Evolutionary conservation across 1,139 yeast species (phyloP).

Genomic region (Schizosaccharomyces versatilis): DNA sequence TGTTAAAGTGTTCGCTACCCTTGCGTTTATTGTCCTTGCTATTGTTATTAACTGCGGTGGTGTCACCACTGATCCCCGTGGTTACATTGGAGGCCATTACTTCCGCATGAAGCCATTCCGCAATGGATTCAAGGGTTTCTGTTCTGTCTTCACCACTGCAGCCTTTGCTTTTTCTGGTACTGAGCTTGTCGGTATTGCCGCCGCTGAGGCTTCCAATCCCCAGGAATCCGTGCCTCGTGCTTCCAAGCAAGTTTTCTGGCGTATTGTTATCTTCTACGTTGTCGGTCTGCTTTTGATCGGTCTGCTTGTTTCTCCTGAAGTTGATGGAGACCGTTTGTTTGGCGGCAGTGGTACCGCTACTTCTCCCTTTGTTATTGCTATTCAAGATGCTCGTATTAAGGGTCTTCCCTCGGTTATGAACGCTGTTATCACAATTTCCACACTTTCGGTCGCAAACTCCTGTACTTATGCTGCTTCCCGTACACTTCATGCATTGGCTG

Average conservation of each 20-base stretch:
- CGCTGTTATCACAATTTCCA: constrained; percentile 46
- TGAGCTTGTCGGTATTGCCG: constrained; percentile 63
- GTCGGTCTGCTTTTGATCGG: constrained; percentile 41
- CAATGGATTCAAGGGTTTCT: constrained; percentile 57
- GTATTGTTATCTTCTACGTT: constrained; percentile 43
- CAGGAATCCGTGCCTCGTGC: constrained; percentile 40
- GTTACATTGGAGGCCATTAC: constrained; percentile 39
- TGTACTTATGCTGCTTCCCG: constrained; percentile 61
- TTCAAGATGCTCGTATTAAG: constrained; percentile 45
- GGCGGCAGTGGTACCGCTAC: constrained; percentile 31
- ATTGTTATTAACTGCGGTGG: constrained; percentile 46
- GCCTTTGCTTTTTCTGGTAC: constrained; percentile 77
- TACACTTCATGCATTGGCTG: constrained; percentile 58
- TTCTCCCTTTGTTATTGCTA: constrained; percentile 54
- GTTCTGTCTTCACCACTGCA: constrained; percentile 61
- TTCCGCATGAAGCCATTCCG: constrained; percentile 37
- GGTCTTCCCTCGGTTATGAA: constrained; percentile 47
- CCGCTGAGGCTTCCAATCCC: constrained; percentile 51
- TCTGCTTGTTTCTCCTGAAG: constrained; percentile 37
- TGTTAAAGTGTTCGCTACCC: constrained; percentile 39
- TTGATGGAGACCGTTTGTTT: constrained; percentile 26
- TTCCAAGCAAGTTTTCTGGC: constrained; percentile 46
- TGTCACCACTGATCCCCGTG: constrained; percentile 38
- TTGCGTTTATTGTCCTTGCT: constrained; percentile 45
- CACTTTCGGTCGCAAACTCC: constrained; percentile 61